phyloP scores from a whole-genome alignment of 331 rosid species.

The Rhamnella rubrinervis region DNA sequence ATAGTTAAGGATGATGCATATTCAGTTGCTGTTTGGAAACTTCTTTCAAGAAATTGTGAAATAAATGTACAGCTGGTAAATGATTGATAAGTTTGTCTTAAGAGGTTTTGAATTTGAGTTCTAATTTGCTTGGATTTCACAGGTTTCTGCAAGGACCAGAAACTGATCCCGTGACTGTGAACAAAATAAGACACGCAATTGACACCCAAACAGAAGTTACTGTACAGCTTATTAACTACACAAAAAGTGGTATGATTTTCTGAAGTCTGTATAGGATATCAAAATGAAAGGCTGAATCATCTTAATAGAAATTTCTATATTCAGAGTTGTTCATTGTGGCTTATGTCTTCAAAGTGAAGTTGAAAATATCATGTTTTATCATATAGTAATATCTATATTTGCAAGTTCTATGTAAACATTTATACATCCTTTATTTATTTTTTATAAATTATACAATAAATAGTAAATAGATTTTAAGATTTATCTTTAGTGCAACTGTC shows the following conservation, averaged over 20 bases:
- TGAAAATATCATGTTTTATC: no score
- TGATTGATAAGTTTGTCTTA: background rate
- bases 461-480: background rate
- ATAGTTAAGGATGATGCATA: background rate
- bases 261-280: background rate
- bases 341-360: slow-evolving; percentile 15
- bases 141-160: slow-evolving; percentile 98
- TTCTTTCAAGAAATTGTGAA: background rate
- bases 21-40: background rate
- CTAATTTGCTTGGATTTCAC: slow-evolving; percentile 25
- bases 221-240: slow-evolving; percentile 89
- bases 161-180: slow-evolving; percentile 88
- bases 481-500: background rate
- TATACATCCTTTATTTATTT: background rate
- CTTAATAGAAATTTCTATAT: no score
- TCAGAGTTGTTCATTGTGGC: background rate
- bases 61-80: background rate
- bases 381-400: background rate
- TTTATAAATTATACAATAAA: background rate
- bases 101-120: slow-evolving; percentile 6
- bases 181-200: slow-evolving; percentile 84
- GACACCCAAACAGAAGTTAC: slow-evolving; percentile 91
- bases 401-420: background rate
- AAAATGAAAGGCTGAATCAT: background rate
- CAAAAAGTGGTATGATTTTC: slow-evolving; percentile 64